These are phyloP conservation scores for Suhomyces coccinellae DNA, from an alignment of 1,139 yeast species.

Conservation along the genomic window DNA sequence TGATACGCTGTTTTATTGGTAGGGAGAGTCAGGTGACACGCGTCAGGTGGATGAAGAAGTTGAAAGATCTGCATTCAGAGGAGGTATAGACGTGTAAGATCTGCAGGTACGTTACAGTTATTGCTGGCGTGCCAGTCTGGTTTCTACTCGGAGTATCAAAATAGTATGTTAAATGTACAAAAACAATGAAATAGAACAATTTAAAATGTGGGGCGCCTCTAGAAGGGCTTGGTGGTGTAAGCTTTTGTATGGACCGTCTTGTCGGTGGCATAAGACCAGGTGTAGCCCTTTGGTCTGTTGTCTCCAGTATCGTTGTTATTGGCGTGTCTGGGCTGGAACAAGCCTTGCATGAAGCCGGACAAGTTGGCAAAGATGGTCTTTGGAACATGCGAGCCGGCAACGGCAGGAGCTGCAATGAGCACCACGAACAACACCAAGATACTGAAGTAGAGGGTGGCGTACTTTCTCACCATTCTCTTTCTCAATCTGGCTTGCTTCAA, in stretches of 20 bases:
- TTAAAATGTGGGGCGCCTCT: conserved; percentile 12
- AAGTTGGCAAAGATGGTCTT: conserved; percentile 28
- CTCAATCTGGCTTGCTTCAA: conserved; percentile 96
- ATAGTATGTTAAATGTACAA: conserved; percentile 11
- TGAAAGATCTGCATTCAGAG: neutral
- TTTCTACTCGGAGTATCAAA: neutral
- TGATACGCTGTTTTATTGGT: neutral
- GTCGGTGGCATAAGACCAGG: conserved; percentile 54
- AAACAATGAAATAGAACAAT: conserved; percentile 10
- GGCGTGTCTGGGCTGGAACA: conserved; percentile 86
- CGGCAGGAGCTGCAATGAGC: conserved; percentile 90
- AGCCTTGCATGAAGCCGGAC: conserved; percentile 57
- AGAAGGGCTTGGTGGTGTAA: conserved; percentile 61
- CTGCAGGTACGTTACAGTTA: no score
- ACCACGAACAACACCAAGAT: conserved; percentile 70
- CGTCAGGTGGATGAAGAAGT: no score
- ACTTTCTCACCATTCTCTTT: conserved; percentile 97
- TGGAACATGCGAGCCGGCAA: conserved; percentile 50
- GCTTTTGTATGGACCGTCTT: conserved; percentile 56
- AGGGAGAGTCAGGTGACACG: no score
- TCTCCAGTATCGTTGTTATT: conserved; percentile 82
- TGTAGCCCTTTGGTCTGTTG: conserved; percentile 47
- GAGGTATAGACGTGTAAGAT: no score
- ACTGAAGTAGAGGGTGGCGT: conserved; percentile 76
- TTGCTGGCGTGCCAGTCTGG: no score